Evolutionary conservation across 306 rosid genomes (phyloP).

Genomic region (Morella rubra): DNA sequence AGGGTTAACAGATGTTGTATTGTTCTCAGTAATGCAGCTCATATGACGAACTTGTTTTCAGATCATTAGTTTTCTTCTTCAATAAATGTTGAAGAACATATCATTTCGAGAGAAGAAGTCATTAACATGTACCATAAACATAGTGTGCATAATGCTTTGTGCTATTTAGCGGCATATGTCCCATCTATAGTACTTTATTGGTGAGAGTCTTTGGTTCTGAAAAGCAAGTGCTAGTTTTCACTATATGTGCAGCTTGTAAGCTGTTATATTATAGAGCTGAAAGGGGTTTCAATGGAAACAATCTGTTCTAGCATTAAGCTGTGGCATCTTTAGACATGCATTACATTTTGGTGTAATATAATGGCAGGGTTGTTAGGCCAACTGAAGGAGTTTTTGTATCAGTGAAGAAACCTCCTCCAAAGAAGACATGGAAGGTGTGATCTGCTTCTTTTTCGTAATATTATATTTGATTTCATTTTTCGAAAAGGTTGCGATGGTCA

Average conservation of each 20-base stretch:
- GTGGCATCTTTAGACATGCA: conserved; percentile 12
- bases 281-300: neutral
- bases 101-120: neutral
- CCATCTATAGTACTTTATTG: conserved; percentile 9
- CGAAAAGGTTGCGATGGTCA: conserved; percentile 4
- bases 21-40: neutral
- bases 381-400: conserved; percentile 76
- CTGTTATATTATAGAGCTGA: conserved; percentile 17
- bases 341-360: conserved; percentile 29
- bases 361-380: conserved; percentile 82
- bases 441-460: conserved; percentile 20
- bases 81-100: neutral
- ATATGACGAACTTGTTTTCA: neutral
- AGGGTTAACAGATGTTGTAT: neutral
- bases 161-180: conserved; percentile 12
- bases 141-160: neutral
- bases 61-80: neutral
- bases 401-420: conserved; percentile 79
- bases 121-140: conserved; percentile 5
- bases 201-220: conserved; percentile 11
- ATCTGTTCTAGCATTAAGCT: conserved; percentile 17
- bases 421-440: conserved; percentile 82
- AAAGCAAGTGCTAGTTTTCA: conserved; percentile 9
- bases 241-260: conserved; percentile 6
- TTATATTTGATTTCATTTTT: conserved; percentile 12